Evolutionary conservation across 2,329 filamentous ascomycete species (phyloP).

Genomic region (Clarireedia hainanense): DNA sequence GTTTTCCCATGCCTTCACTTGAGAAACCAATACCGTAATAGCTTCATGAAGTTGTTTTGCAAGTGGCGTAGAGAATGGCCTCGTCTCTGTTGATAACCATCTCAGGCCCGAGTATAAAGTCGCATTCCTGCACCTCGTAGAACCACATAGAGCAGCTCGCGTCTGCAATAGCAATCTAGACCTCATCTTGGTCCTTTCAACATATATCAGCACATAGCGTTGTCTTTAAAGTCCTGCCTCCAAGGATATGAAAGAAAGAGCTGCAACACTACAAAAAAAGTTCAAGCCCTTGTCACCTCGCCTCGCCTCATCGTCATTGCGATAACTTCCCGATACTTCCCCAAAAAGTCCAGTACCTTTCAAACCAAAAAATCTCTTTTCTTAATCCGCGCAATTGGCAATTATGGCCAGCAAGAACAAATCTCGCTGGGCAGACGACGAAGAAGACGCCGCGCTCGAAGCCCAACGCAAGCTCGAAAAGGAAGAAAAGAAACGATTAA

Average conservation of each 20-base stretch:
- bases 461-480: conserved; percentile 71
- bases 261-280: conserved; percentile 3
- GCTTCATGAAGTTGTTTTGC: conserved; percentile 81
- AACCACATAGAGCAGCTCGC: conserved; percentile 20
- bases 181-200: conserved; percentile 20
- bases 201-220: conserved; percentile 13
- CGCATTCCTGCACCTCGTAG: conserved; percentile 15
- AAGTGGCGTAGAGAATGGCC: conserved; percentile 82
- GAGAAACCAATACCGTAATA: conserved; percentile 56
- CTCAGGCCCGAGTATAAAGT: conserved; percentile 16
- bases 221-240: not conserved
- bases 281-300: conserved; percentile 5
- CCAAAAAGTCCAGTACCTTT: not conserved
- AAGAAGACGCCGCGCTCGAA: conserved; percentile 69
- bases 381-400: not conserved
- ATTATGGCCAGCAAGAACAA: conserved; percentile 18
- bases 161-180: conserved; percentile 21
- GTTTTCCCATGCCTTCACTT: not conserved
- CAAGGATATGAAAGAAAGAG: conserved; percentile 1
- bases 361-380: not conserved
- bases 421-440: conserved; percentile 83
- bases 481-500: conserved; percentile 79
- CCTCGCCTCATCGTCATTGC: conserved; percentile 6
- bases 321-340: not conserved
- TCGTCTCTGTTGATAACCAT: conserved; percentile 25